Evolutionary conservation across 2,329 filamentous ascomycete genomes (phyloP), one percentile per base, ranked within the genome.

Genomic region (Penicillium italicum): DNA sequence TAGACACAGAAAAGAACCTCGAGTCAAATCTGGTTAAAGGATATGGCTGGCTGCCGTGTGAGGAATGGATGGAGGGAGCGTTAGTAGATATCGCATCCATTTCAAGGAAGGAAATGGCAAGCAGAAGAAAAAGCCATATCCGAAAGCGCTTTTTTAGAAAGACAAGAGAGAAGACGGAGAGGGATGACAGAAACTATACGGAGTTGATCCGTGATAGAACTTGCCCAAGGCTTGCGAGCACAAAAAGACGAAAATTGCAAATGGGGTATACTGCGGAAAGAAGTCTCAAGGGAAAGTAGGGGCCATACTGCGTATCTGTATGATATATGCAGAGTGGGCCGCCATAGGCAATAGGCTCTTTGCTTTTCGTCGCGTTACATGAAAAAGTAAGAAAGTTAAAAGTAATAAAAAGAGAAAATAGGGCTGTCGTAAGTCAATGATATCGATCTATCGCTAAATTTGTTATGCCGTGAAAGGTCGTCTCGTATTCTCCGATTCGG

Each of bases 391-490:
- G 10, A 48, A 46, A 42, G 30, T 24, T 57, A 56, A n/a, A 56
- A 46, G 47, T 55, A 40, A 44, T 44, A 34, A 36, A 34, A 36
- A 47, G 28, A 50, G 18, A 40, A 51, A 47, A 56, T 40, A 53
- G 48, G 53, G 59, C 43, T 62, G 58, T 66, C 63, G 56, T 66
- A 58, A 62, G 53, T 58, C 55, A 61, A 61, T 59, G 54, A 65
- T 53, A 62, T 60, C 57, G 59, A 59, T 61, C 60, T 63, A 64
- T 60, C 61, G 61, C 63, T 62, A 63, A 63, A 53, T 31, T 22
- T 34, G 37, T 70, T 60, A 71, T 56, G 67, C 67, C 57, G 64
- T 66, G 50, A 71, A 70, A 40, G 62, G 59, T 63, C 68, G 68
- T 64, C 56, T 56, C 44, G 57, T 60, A 49, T 53, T 38, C 18